phyloP scores from a whole-genome alignment of 164 flowering plant genomes.

The Macadamia tetraphylla region DNA sequence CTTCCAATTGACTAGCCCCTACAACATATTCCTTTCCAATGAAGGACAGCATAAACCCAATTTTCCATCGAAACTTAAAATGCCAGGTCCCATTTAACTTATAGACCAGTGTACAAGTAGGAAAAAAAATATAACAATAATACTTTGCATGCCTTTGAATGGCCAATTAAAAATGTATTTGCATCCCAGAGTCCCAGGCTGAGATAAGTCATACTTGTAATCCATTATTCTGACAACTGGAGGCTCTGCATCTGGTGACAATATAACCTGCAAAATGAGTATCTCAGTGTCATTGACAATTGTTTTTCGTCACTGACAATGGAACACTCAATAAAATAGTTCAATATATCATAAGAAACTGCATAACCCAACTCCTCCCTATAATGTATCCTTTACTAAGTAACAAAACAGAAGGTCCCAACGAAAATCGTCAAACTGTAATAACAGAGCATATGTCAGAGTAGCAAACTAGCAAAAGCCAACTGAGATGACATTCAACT shows the following conservation, averaged over 20 bases:
- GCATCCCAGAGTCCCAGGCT: neutral
- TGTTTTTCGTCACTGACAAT: neutral
- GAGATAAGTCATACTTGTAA: conserved; percentile 55
- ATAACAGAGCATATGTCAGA: too few relatives aligned
- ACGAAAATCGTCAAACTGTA: neutral
- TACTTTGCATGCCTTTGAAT: neutral
- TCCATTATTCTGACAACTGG: conserved; percentile 91
- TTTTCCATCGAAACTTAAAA: too few relatives aligned
- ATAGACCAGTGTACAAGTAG: too few relatives aligned
- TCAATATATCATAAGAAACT: neutral
- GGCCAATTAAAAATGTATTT: neutral
- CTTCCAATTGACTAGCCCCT: too few relatives aligned
- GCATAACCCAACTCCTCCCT: neutral
- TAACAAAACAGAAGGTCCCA: neutral
- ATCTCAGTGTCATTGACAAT: neutral
- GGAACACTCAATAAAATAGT: too few relatives aligned
- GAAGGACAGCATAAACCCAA: conserved; percentile 32
- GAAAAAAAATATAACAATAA: too few relatives aligned
- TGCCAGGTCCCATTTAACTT: too few relatives aligned
- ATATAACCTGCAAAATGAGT: conserved; percentile 46
- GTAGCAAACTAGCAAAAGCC: too few relatives aligned
- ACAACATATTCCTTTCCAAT: too few relatives aligned
- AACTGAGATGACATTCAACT: too few relatives aligned
- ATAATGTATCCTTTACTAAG: neutral
- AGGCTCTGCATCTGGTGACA: conserved; percentile 90